These are phyloP conservation scores for Dacryopinax primogenitus DNA, from an alignment of 768 basidiomycete species.

Conservation along the genomic window DNA sequence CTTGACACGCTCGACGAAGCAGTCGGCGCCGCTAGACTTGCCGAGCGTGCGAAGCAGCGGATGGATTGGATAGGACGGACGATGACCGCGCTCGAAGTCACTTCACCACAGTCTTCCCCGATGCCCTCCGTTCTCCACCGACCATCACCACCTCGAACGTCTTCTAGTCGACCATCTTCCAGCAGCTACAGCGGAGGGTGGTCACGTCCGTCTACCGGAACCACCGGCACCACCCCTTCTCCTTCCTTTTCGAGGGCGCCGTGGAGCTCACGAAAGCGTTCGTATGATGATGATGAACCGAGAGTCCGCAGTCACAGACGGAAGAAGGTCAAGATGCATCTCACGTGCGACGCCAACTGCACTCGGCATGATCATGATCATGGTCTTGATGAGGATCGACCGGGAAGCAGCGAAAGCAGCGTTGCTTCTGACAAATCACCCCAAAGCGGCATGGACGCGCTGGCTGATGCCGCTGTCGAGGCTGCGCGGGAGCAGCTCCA, in stretches of 20 bases:
- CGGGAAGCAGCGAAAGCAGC: background rate
- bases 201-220: background rate
- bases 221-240: background rate
- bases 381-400: background rate
- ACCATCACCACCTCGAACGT: background rate
- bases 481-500: background rate
- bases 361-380: background rate
- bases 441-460: background rate
- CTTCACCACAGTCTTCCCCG: background rate
- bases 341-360: background rate
- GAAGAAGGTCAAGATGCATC: conserved; percentile 9
- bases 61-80: conserved; percentile 4
- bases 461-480: conserved; percentile 6
- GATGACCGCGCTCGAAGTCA: background rate
- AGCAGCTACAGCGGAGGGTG: background rate
- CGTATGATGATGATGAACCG: background rate
- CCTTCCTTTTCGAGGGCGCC: background rate
- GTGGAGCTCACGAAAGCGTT: background rate
- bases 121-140: background rate
- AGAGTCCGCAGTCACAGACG: background rate
- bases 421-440: background rate
- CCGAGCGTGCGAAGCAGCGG: conserved; percentile 2
- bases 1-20: background rate
- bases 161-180: background rate
- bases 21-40: background rate